These are phyloP conservation scores for Sambucus nigra DNA, from an alignment of 129 eudicot species.

Conservation along the genomic window DNA sequence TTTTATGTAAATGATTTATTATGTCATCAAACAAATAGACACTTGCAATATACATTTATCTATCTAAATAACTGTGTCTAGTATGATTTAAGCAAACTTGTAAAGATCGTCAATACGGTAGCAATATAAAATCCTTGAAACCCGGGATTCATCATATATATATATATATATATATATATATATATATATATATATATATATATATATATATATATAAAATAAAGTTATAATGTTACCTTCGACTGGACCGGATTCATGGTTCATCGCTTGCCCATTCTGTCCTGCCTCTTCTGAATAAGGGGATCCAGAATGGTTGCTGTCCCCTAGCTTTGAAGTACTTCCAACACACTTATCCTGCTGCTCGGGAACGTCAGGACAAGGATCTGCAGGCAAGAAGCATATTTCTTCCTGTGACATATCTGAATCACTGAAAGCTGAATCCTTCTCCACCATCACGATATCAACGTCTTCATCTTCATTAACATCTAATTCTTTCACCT, in stretches of 20 bases:
- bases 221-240: constrained; percentile 40
- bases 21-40: too few relatives aligned
- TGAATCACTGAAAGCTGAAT: constrained; percentile 80
- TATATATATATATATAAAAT: neutral
- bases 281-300: constrained; percentile 61
- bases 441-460: constrained; percentile 57
- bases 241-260: constrained; percentile 49
- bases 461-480: constrained; percentile 91
- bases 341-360: constrained; percentile 50
- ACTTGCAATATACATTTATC: neutral
- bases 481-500: constrained; percentile 62
- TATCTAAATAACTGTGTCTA: neutral
- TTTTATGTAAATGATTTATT: too few relatives aligned
- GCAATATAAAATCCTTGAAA: neutral
- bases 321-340: constrained; percentile 37
- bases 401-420: constrained; percentile 82
- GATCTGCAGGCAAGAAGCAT: constrained; percentile 76
- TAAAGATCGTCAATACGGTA: neutral
- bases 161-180: neutral
- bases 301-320: constrained; percentile 51
- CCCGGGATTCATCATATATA: too few relatives aligned
- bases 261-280: constrained; percentile 41
- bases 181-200: neutral
- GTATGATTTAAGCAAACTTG: neutral
- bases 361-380: constrained; percentile 69